Percentiles rank a stretch among this genome's conserved stretches.
Evolutionary conservation across 2,329 filamentous ascomycete species (phyloP).

Genomic region (Penicillium sp.): DNA sequence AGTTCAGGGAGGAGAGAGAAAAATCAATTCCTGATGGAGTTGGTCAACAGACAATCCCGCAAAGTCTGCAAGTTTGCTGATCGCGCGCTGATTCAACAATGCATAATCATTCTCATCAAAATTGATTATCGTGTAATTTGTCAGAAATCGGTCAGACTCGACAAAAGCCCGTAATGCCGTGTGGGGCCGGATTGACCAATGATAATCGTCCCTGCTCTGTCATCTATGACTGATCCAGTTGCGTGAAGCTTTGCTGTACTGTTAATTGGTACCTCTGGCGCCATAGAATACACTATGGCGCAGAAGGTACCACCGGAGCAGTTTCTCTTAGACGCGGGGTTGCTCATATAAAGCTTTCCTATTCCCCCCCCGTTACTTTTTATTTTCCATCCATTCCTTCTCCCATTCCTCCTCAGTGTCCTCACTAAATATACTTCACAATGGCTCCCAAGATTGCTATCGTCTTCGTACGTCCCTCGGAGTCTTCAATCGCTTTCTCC

Average conservation of each 20-base stretch:
- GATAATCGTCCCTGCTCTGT: constrained; percentile 18
- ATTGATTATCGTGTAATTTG: constrained; percentile 23
- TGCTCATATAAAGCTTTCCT: constrained; percentile 5
- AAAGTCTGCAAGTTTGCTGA: not conserved
- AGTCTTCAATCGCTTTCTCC: not conserved
- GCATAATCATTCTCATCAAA: not conserved
- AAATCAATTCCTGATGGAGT: not conserved
- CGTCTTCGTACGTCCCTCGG: constrained; percentile 68
- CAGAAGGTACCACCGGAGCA: not conserved
- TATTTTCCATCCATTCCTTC: constrained; percentile 1
- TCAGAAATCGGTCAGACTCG: constrained; percentile 37
- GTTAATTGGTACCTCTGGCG: constrained; percentile 11
- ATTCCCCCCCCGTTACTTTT: constrained; percentile 1
- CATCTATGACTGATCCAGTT: constrained; percentile 29
- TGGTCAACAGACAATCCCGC: no score
- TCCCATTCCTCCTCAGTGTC: not conserved
- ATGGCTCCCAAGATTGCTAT: constrained; percentile 94
- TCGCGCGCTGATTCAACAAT: not conserved
- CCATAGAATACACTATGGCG: constrained; percentile 4
- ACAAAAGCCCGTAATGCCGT: constrained; percentile 17
- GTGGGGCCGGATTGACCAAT: constrained; percentile 18
- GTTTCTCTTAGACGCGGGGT: not conserved
- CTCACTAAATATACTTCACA: constrained; percentile 35
- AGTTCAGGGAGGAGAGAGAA: not conserved
- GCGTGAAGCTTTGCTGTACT: constrained; percentile 13